Percentiles rank a stretch among this genome's conserved stretches.
These are phyloP conservation scores for Sordaria brevicollis DNA, from an alignment of 495 filamentous ascomycete species.

Conservation along the genomic window DNA sequence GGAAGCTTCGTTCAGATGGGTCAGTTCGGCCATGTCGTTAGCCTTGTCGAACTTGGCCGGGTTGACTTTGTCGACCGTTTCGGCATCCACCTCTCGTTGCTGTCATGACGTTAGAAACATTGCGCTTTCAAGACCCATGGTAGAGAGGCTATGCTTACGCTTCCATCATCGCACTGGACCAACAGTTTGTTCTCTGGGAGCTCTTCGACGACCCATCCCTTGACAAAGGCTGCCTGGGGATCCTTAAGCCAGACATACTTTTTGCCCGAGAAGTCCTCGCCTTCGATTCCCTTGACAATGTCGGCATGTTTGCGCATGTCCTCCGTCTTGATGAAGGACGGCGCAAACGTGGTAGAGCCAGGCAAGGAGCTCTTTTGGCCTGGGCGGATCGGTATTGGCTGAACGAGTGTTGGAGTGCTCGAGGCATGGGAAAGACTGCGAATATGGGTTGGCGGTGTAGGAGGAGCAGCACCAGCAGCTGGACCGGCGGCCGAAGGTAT, in stretches of 20 bases:
- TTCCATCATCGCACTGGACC: slow-evolving; percentile 90
- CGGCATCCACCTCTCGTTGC: slow-evolving; percentile 77
- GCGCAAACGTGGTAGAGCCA: slow-evolving; percentile 74
- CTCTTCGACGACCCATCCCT: slow-evolving; percentile 85
- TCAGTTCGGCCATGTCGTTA: slow-evolving; percentile 97
- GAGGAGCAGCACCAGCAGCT: slow-evolving; percentile 6
- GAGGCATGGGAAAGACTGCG: slow-evolving; percentile 36
- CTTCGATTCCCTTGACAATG: slow-evolving; percentile 67
- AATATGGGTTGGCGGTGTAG: slow-evolving; percentile 24
- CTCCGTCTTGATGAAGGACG: slow-evolving; percentile 85
- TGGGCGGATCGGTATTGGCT: slow-evolving; percentile 18
- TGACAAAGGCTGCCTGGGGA: slow-evolving; percentile 75
- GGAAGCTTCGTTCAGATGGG: slow-evolving; percentile 93
- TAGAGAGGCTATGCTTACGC: slow-evolving; percentile 42
- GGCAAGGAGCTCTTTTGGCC: slow-evolving; percentile 45
- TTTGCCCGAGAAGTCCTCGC: slow-evolving; percentile 97
- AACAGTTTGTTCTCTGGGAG: slow-evolving; percentile 53
- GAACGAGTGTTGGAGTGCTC: slow-evolving; percentile 13
- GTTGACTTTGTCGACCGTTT: slow-evolving; percentile 95
- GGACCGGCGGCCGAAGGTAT: not conserved
- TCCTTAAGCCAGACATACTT: slow-evolving; percentile 96
- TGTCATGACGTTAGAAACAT: slow-evolving; percentile 28
- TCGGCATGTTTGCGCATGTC: slow-evolving; percentile 57
- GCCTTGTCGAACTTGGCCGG: slow-evolving; percentile 99
- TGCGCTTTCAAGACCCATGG: not conserved